phyloP scores from a whole-genome alignment of 495 filamentous ascomycete species.

The Podospora didyma region DNA sequence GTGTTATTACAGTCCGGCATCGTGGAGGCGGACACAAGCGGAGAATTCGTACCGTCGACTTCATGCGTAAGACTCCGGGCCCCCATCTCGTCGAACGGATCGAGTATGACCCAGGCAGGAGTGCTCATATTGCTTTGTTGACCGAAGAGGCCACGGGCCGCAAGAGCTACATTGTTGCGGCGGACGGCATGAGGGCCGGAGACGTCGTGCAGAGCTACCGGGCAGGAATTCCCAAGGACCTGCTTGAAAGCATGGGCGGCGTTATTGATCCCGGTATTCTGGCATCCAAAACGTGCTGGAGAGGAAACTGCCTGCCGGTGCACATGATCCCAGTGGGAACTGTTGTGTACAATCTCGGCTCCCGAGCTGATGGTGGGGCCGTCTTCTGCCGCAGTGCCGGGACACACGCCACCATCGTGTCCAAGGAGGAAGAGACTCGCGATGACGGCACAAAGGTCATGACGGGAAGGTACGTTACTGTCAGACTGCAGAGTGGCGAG shows the following conservation, averaged over 20 bases:
- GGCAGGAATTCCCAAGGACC: slow-evolving; percentile 75
- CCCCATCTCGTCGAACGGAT: slow-evolving; percentile 87
- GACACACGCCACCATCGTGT: slow-evolving; percentile 80
- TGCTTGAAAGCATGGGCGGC: slow-evolving; percentile 88
- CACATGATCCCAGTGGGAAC: slow-evolving; percentile 93
- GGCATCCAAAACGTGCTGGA: slow-evolving; percentile 86
- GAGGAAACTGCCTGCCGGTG: slow-evolving; percentile 91
- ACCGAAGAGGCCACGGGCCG: slow-evolving; percentile 61
- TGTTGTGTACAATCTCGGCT: slow-evolving; percentile 84
- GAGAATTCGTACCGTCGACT: slow-evolving; percentile 87
- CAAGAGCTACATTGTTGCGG: slow-evolving; percentile 86
- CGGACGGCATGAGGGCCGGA: slow-evolving; percentile 88
- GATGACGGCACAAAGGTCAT: slow-evolving; percentile 49
- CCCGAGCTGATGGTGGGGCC: slow-evolving; percentile 63
- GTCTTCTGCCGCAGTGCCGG: slow-evolving; percentile 94
- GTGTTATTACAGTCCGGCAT: slow-evolving; percentile 82
- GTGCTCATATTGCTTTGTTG: slow-evolving; percentile 86
- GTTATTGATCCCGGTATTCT: slow-evolving; percentile 88
- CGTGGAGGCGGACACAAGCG: slow-evolving; percentile 86
- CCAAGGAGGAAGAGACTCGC: slow-evolving; percentile 71
- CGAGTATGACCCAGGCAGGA: slow-evolving; percentile 91
- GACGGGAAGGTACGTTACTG: slow-evolving; percentile 65
- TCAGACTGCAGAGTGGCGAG: slow-evolving; percentile 89
- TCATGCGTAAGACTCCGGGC: slow-evolving; percentile 67
- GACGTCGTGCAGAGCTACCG: slow-evolving; percentile 90